These are phyloP conservation scores for Penicillium glabrum DNA, from an alignment of 2,329 filamentous ascomycete genomes.

Conservation along the genomic window DNA sequence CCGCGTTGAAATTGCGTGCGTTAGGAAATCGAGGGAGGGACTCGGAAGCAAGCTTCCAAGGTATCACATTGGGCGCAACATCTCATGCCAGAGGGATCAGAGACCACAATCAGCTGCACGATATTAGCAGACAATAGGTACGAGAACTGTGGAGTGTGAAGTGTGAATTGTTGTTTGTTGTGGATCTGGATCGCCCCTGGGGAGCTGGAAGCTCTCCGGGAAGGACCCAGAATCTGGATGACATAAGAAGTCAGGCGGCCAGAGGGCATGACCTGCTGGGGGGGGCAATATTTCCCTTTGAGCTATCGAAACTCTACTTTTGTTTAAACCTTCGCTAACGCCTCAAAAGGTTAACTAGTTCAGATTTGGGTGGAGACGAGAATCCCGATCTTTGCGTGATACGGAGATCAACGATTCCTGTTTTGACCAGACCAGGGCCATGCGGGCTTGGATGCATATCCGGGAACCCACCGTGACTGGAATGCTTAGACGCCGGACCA, in stretches of 20 bases:
- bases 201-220: background rate
- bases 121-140: background rate
- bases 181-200: background rate
- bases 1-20: background rate
- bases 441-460: slow-evolving; percentile 25
- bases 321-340: background rate
- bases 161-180: background rate
- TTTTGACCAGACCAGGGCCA: slow-evolving; percentile 9
- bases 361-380: background rate
- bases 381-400: background rate
- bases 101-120: background rate
- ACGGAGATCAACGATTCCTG: slow-evolving; percentile 1
- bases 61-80: background rate
- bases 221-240: background rate
- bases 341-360: background rate
- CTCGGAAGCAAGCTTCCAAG: too few relatives aligned
- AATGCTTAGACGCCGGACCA: slow-evolving; percentile 32
- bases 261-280: background rate
- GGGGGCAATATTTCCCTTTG: background rate
- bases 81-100: background rate
- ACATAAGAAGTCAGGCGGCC: background rate
- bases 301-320: background rate
- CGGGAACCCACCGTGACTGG: slow-evolving; percentile 27
- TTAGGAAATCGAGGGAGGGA: background rate
- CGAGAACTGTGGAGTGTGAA: background rate